Conservation (phyloP, 768 basidiomycete genomes). For the Collybia sordida region DNA sequence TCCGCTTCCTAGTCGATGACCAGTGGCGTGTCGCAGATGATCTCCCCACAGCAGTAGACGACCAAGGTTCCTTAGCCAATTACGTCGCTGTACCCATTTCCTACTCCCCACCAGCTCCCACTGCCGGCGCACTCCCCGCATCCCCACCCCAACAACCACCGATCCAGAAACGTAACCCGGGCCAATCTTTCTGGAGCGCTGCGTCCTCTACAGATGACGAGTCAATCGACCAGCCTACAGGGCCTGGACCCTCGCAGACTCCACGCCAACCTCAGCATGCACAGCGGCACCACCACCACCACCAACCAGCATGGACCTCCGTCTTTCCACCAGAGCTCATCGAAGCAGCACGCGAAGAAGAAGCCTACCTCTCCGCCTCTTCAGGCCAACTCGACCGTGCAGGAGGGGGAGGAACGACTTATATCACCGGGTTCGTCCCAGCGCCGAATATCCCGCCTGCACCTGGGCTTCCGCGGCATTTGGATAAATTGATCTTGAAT, state of each 20-base stretch:
- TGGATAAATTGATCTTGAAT: slow-evolving; percentile 95
- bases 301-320: slow-evolving; percentile 64
- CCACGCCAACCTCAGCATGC: slow-evolving; percentile 8
- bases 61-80: slow-evolving; percentile 92
- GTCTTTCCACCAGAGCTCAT: slow-evolving; percentile 77
- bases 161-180: slow-evolving; percentile 21
- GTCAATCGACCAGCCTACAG: slow-evolving; percentile 15
- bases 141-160: slow-evolving; percentile 30
- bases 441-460: slow-evolving; percentile 86
- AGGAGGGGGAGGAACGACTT: slow-evolving; percentile 17
- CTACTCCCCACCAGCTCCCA: slow-evolving; percentile 23
- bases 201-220: slow-evolving; percentile 36
- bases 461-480: slow-evolving; percentile 82
- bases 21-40: slow-evolving; percentile 78
- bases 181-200: slow-evolving; percentile 43
- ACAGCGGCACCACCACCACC: slow-evolving; percentile 15
- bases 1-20: slow-evolving; percentile 94
- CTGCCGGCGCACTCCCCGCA: slow-evolving; percentile 17
- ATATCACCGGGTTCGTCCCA: slow-evolving; percentile 44
- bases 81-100: slow-evolving; percentile 71
- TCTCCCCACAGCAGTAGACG: slow-evolving; percentile 84
- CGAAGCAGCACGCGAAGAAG: slow-evolving; percentile 82
- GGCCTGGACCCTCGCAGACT: slow-evolving; percentile 2
- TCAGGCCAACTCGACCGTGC: slow-evolving; percentile 31
- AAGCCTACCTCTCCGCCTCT: slow-evolving; percentile 60